Evolutionary conservation across 495 filamentous ascomycete species (phyloP), one percentile per base, ranked within the genome.

Genomic region (Lichina pygmaea): DNA sequence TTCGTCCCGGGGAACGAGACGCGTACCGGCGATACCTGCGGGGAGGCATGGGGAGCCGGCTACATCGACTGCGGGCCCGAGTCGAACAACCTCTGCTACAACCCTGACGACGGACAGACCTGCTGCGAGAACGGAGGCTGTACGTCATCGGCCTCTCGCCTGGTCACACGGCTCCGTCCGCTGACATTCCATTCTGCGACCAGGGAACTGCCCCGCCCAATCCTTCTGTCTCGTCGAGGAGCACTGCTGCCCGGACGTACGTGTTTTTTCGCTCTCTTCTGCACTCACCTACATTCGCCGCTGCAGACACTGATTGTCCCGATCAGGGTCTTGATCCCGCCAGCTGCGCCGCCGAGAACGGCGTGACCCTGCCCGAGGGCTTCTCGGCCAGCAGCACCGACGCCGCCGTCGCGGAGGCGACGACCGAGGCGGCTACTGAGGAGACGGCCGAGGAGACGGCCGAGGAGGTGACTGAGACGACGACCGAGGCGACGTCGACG

Each of bases 61-160:
- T 39, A 39, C 13, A 39, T 39, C 36, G 36, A 39, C 36, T 39
- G 36, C 36, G 36, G 36, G n/a, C 34, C 34, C 34, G 8, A 8
- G 34, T 38, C 34, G 8, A 47, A 46, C 45, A 15, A 40, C 2
- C 38, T 47, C 45, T 47, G 45, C 45, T 45, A 2, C 39, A 47
- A 47, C 38, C 45, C 45, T 9, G 38, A 15, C 39, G 3, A 45
- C 15, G 45, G 45, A 36, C 40, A 47, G 45, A 47, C 38, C 2
- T 47, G 45, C 39, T 47, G 45, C 45, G 41, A 47, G 39, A 47
- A 31, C 24, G 37, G 11, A 2, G 10, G 36, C 13, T 11, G 36
- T 8, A 12, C 13, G 10, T 39, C 36, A 11, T 39, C 13, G 36
- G 13, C 13, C 13, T 39, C 13, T 5, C 3, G 5, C 36, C 13